Base-by-base conservation (phyloP, 306 rosid genomes). In the Datisca glomerata region DNA sequence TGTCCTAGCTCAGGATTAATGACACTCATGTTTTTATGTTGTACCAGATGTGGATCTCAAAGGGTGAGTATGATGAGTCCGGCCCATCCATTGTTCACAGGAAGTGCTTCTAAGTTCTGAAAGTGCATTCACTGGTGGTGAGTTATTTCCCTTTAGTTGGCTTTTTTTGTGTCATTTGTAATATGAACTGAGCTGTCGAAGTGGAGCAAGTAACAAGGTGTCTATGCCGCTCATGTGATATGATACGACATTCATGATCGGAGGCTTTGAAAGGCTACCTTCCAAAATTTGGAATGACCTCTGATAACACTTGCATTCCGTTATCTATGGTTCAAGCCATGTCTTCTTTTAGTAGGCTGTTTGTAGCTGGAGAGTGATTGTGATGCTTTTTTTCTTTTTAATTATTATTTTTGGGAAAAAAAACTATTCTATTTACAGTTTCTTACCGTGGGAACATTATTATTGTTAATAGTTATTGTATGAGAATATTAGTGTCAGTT, bases 401-500 rank as follows among this genome's bases (percentile, higher is more conserved):
- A 21, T 18, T 31, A 5, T 53, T 38, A 24, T 51, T 12, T 39
- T 39, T 7, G n/a, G 3, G 3, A 11, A 31, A 31, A 1, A 31
- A 31, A 14, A 23, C 13, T 35, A 32, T 53, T 53, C n/a, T 27
- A 39, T 41, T 53, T 53, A 41, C 27, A 41, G 49, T 35, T 41
- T 19, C 27, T 41, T 35, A 7, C 18, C 38, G 39, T n/a, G 39
- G 32, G 48, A 53, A 53, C 59, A 39, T 53, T 53, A 39, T 53
- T 53, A 39, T 38, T 52, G 57, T 52, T 24, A 40, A 52, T 52
- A 52, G 41, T 52, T 50, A 19, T 41, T 53, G 48, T 53, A 53
- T 27, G 59, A 36, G 41, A 41, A 28, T 53, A n/a, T 41, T 53
- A 53, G 59, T 41, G 46, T 53, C 59, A 53, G 41, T 41, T 53